These are phyloP conservation scores for Eutypa lata DNA, from an alignment of 2,329 filamentous ascomycete genomes.

Conservation along the genomic window DNA sequence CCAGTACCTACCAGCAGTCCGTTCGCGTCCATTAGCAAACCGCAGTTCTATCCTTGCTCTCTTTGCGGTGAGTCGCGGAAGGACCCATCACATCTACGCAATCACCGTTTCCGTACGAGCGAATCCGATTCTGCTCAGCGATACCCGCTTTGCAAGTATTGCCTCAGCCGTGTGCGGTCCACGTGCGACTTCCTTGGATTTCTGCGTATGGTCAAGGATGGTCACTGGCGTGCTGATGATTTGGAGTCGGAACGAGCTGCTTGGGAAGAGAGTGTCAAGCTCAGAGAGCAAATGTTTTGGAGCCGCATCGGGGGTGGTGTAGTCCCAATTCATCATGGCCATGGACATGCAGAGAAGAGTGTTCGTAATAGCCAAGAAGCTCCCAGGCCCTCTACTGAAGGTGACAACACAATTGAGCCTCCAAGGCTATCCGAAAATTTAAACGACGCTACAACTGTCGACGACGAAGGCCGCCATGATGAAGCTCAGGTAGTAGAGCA, in stretches of 20 bases:
- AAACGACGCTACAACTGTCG: no score
- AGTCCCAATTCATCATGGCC: constrained; percentile 55
- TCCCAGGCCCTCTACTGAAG: constrained; percentile 7
- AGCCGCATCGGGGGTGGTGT: constrained; percentile 88
- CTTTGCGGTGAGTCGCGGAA: constrained; percentile 83
- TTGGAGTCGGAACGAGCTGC: constrained; percentile 81
- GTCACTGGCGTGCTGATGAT: constrained; percentile 82
- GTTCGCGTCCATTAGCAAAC: constrained; percentile 46
- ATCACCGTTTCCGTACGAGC: constrained; percentile 83
- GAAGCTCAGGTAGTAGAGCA: neutral
- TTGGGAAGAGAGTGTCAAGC: constrained; percentile 89
- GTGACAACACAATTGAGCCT: constrained; percentile 5
- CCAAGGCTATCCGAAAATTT: constrained; percentile 2
- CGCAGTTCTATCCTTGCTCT: constrained; percentile 68
- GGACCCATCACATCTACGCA: constrained; percentile 68
- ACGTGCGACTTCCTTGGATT: constrained; percentile 94
- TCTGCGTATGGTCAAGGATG: constrained; percentile 85
- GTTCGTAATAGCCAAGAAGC: constrained; percentile 33
- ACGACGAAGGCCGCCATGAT: neutral
- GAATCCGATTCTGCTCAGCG: constrained; percentile 84
- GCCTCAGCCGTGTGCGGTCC: constrained; percentile 76
- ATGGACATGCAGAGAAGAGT: constrained; percentile 27
- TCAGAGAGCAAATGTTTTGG: constrained; percentile 98
- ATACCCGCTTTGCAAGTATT: constrained; percentile 88
- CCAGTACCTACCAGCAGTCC: constrained; percentile 66